Conservation (phyloP, 2,329 filamentous ascomycete genomes). For the Fusarium sp. region DNA sequence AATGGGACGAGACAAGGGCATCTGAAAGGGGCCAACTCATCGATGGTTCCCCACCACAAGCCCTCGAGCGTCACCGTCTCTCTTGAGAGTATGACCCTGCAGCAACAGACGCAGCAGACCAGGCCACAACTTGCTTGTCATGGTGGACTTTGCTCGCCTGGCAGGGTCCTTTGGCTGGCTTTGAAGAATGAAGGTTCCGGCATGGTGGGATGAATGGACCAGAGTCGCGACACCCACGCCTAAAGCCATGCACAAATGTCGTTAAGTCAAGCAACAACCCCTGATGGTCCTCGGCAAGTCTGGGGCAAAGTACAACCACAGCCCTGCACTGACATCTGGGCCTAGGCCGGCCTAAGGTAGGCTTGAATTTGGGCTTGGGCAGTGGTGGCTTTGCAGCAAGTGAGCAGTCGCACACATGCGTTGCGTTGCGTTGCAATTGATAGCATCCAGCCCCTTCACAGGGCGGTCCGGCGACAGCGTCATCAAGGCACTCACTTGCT, state of each 20-base stretch:
- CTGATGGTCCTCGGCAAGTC: slow-evolving; percentile 38
- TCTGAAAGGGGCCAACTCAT: slow-evolving; percentile 46
- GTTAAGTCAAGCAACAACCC: slow-evolving; percentile 37
- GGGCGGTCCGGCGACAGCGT: slow-evolving; percentile 35
- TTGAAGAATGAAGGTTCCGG: slow-evolving; percentile 20
- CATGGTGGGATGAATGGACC: slow-evolving; percentile 35
- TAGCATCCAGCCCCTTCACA: slow-evolving; percentile 35
- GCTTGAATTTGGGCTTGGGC: slow-evolving; percentile 20
- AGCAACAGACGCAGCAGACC: slow-evolving; percentile 31
- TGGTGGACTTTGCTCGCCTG: slow-evolving; percentile 20
- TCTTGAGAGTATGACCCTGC: slow-evolving; percentile 41
- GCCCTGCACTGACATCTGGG: slow-evolving; percentile 41
- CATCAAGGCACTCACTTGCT: slow-evolving; percentile 26
- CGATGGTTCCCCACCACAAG: slow-evolving; percentile 44
- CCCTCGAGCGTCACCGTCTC: slow-evolving; percentile 45
- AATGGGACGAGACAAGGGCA: slow-evolving; percentile 46
- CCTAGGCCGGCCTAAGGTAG: slow-evolving; percentile 19
- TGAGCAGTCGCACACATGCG: slow-evolving; percentile 33
- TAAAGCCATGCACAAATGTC: slow-evolving; percentile 31
- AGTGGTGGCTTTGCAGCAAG: slow-evolving; percentile 40
- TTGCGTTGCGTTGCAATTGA: slow-evolving; percentile 16
- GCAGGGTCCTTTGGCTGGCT: slow-evolving; percentile 33
- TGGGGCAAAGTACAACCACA: slow-evolving; percentile 40
- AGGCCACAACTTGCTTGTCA: slow-evolving; percentile 13
- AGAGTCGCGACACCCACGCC: slow-evolving; percentile 23